These are phyloP conservation scores for Cyclotella baltica DNA, from an alignment of 108 stramenopile species.

Conservation along the genomic window DNA sequence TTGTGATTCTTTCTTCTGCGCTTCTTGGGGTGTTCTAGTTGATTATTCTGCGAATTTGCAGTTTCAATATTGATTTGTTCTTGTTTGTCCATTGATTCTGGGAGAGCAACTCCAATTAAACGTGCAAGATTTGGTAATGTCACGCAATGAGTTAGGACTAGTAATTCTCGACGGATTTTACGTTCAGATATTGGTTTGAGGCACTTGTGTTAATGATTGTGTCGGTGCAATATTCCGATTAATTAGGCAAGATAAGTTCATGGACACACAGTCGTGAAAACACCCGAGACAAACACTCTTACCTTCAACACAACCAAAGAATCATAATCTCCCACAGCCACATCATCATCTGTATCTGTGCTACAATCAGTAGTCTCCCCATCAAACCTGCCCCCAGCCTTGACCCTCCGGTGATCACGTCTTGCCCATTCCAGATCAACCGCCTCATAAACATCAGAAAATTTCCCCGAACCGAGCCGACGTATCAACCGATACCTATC, in stretches of 20 bases:
- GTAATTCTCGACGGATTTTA: conserved; percentile 83
- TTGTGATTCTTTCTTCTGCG: neutral
- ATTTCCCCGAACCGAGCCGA: conserved; percentile 88
- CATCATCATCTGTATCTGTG: conserved; percentile 28
- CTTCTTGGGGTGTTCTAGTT: conserved; percentile 10
- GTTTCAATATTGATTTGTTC: conserved; percentile 9
- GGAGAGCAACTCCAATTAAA: conserved; percentile 59
- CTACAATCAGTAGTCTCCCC: conserved; percentile 21
- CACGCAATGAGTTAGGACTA: conserved; percentile 72
- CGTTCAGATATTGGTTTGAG: conserved; percentile 87
- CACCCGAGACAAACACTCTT: neutral
- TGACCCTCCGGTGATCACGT: neutral
- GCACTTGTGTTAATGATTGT: conserved; percentile 48
- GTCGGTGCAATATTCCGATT: neutral
- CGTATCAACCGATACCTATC: conserved; percentile 56
- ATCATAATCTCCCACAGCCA: conserved; percentile 7
- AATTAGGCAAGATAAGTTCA: neutral
- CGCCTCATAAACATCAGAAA: conserved; percentile 89
- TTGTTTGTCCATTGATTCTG: conserved; percentile 34
- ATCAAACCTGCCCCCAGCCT: neutral
- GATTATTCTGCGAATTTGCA: neutral
- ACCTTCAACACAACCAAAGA: conserved; percentile 37
- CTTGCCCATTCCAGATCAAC: conserved; percentile 54
- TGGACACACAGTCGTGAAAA: too few relatives aligned
- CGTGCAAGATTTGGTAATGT: conserved; percentile 77